phyloP scores from a whole-genome alignment of 352 stramenopile species.

The Phytophthora citrophthora region DNA sequence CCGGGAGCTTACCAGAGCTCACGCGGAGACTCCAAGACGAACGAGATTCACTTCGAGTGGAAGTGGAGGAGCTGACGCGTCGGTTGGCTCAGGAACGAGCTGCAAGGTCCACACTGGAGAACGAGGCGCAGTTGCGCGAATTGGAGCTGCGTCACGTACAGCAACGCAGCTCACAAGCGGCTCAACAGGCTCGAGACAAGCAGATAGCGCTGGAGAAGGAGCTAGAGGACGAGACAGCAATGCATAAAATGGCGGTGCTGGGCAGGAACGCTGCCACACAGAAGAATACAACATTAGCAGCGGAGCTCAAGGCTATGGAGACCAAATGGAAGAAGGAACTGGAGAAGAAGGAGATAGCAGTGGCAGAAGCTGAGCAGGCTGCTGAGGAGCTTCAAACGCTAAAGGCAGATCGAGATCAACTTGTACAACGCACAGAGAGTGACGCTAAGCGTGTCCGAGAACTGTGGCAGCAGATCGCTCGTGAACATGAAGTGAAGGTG shows the following conservation, averaged over 20 bases:
- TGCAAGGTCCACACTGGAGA: conserved; percentile 46
- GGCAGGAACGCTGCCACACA: conserved; percentile 57
- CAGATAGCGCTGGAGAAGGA: conserved; percentile 61
- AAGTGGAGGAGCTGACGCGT: conserved; percentile 61
- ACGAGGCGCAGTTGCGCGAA: conserved; percentile 69
- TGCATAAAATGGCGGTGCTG: conserved; percentile 61
- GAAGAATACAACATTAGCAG: conserved; percentile 55
- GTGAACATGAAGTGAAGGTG: conserved; percentile 69
- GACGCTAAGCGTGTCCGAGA: conserved; percentile 77
- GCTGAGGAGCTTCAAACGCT: conserved; percentile 51
- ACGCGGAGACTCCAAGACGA: conserved; percentile 72
- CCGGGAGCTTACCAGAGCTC: conserved; percentile 54
- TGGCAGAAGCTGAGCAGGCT: conserved; percentile 56
- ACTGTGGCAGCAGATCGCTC: conserved; percentile 79
- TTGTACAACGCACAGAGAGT: conserved; percentile 73
- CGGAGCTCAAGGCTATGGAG: conserved; percentile 61
- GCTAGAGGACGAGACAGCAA: conserved; percentile 60
- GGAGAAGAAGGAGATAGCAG: conserved; percentile 63
- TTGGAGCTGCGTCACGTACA: conserved; percentile 74
- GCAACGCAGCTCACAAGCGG: conserved; percentile 57
- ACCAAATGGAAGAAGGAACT: conserved; percentile 68
- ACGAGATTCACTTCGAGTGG: conserved; percentile 49
- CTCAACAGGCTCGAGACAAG: conserved; percentile 56
- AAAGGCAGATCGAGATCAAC: conserved; percentile 56
- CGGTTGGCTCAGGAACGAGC: conserved; percentile 50